These are phyloP conservation scores for Dentipellis fragilis DNA, from an alignment of 768 basidiomycete genomes.

Conservation along the genomic window DNA sequence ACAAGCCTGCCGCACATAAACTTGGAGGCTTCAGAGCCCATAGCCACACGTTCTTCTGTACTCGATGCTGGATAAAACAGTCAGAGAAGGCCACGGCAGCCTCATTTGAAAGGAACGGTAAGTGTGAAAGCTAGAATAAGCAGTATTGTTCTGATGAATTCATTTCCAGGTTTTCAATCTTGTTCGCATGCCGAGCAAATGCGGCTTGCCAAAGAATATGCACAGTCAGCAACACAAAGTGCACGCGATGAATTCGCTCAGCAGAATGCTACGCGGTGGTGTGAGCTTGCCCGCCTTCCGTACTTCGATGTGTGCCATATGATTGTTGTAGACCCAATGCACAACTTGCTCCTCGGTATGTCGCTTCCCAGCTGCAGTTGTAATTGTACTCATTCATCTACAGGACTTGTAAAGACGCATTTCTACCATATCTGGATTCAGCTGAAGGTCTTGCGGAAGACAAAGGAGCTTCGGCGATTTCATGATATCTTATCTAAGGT, in stretches of 20 bases:
- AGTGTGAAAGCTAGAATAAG: not conserved
- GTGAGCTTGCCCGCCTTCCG: slow-evolving; percentile 18
- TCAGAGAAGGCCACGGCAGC: slow-evolving; percentile 13
- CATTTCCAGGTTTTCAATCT: slow-evolving; percentile 7
- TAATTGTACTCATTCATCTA: not conserved
- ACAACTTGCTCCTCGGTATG: slow-evolving; percentile 23
- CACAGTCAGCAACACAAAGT: slow-evolving; percentile 3
- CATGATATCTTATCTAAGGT: slow-evolving; percentile 10
- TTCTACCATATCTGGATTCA: slow-evolving; percentile 9
- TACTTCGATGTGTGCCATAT: slow-evolving; percentile 21
- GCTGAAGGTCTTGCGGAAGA: not conserved
- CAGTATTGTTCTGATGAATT: too few relatives aligned
- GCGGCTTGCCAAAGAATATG: not conserved
- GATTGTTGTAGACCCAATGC: slow-evolving; percentile 25
- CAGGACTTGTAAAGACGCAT: slow-evolving; percentile 10
- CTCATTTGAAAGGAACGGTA: slow-evolving; percentile 17
- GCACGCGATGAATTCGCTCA: slow-evolving; percentile 12
- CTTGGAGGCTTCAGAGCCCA: slow-evolving; percentile 22
- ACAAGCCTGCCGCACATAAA: slow-evolving; percentile 30
- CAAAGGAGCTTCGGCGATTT: slow-evolving; percentile 1
- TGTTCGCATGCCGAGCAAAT: slow-evolving; percentile 13
- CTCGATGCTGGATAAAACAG: slow-evolving; percentile 24
- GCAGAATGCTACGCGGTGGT: slow-evolving; percentile 14
- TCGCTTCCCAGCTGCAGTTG: too few relatives aligned
- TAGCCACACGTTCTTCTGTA: slow-evolving; percentile 25